Evolutionary conservation across 345 rosid genomes (phyloP).

Genomic region (Lepidium didymum): DNA sequence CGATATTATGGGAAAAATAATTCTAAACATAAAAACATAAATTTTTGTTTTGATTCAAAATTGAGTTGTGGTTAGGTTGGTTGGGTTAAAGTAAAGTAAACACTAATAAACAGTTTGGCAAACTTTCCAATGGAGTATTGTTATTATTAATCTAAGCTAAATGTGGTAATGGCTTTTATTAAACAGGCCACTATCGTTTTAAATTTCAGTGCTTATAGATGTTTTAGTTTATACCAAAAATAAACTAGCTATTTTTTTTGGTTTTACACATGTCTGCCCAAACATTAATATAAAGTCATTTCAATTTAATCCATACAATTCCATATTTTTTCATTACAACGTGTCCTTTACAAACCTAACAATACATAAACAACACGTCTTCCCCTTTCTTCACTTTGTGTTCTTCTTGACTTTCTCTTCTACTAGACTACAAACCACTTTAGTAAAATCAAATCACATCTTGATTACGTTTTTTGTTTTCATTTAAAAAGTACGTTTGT

Average conservation of each 20-base stretch:
- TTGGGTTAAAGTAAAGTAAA: neutral
- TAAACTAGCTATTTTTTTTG: no score
- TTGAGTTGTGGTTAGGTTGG: neutral
- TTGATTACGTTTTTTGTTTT: neutral
- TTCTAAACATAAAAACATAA: neutral
- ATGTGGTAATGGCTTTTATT: no score
- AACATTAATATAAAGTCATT: no score
- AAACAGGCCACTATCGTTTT: no score
- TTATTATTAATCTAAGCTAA: no score
- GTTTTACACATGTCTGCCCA: no score
- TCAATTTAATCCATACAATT: neutral
- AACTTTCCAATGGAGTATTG: no score
- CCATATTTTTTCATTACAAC: neutral
- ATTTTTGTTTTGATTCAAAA: neutral
- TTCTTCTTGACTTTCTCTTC: neutral
- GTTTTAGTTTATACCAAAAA: no score
- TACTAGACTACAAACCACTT: neutral
- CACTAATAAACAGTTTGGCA: neutral
- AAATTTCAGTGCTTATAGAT: no score
- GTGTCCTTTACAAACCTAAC: conserved; percentile 3
- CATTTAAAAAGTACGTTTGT: neutral
- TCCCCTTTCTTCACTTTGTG: neutral
- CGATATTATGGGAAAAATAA: neutral
- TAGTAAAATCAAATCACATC: neutral
- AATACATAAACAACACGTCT: conserved; percentile 12